Conservation (phyloP, 768 basidiomycete genomes). For the Suillus ampliporus region DNA sequence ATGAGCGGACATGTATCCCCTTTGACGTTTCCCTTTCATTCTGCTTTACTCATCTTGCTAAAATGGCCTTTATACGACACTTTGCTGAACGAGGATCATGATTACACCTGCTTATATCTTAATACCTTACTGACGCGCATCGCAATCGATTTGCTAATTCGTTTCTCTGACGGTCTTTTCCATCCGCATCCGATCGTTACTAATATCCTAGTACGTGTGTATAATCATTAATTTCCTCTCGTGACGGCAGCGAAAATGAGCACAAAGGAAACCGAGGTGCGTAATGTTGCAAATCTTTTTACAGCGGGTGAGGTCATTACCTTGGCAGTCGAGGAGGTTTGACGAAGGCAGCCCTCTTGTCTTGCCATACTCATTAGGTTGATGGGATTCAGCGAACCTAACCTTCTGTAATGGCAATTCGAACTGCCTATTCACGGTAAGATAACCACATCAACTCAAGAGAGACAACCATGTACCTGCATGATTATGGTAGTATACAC, state of each 20-base stretch:
- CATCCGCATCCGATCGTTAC: conserved; percentile 8
- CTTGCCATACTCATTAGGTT: too few species aligned
- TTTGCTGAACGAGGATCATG: conserved; percentile 36
- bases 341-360: too few species aligned
- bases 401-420: not conserved
- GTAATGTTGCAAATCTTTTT: conserved; percentile 1
- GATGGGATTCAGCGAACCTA: too few species aligned
- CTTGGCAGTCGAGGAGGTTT: too few species aligned
- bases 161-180: conserved; percentile 11
- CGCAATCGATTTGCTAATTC: conserved; percentile 31
- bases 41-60: conserved; percentile 17
- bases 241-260: not conserved
- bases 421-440: not conserved
- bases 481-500: not conserved
- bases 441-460: not conserved
- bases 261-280: not conserved
- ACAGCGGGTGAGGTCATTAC: not conserved
- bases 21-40: conserved; percentile 20
- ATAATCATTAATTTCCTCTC: conserved; percentile 13
- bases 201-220: conserved; percentile 27
- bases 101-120: conserved; percentile 20
- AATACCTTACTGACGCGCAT: conserved; percentile 13
- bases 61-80: conserved; percentile 36
- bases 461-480: not conserved
- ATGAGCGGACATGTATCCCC: conserved; percentile 25